Base-by-base conservation (phyloP, 2,329 filamentous ascomycete genomes). In the Microdochium trichocladiopsis region DNA sequence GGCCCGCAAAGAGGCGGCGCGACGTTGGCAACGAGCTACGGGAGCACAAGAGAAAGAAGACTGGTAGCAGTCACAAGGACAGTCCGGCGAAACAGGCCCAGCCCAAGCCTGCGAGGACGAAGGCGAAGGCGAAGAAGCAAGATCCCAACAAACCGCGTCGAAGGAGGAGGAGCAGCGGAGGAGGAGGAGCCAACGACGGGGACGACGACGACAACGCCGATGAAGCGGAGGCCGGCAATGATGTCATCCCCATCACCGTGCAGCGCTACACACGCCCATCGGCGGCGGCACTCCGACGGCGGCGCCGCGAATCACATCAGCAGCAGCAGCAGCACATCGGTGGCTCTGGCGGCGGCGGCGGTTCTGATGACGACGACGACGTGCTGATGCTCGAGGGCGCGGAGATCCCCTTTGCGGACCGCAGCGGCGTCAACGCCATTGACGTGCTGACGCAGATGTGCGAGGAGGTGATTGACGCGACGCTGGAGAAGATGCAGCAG, bases 361-460 rank as follows among this genome's bases (percentile, higher is more conserved):
- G 21, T 2, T 65, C 65, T 2, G n/a, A 31, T 8, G 64, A 66
- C 9, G 68, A 71, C 21, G 65, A 67, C 2, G 72, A 81, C 47
- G 71, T 77, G 1, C 68, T 80, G 41, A 16, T 45, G 14, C 12
- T 21, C 12, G 16, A 22, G 3, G 73, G 73, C 47, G 61, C 68
- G 2, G 75, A 79, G 4, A 79, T 84, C 2, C 78, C 80, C 0
- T 80, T 78, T 55, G 69, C 73, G 0, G 78, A 76, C 57, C 73
- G 75, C 16, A 66, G 70, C 22, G 79, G 80, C 47, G 82, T 85
- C 57, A 87, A 82, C 48, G 73, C 79, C 0, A 71, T 86, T 2
- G 83, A 87, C 57, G 82, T 86, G 1, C 70, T 87, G 36, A 72
- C 77, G 5, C 77, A 84, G 56, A 72, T 85, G 14, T 86, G 80